Conservation (phyloP, 2,329 filamentous ascomycete genomes). For the Ophiostoma triangulosporum region DNA sequence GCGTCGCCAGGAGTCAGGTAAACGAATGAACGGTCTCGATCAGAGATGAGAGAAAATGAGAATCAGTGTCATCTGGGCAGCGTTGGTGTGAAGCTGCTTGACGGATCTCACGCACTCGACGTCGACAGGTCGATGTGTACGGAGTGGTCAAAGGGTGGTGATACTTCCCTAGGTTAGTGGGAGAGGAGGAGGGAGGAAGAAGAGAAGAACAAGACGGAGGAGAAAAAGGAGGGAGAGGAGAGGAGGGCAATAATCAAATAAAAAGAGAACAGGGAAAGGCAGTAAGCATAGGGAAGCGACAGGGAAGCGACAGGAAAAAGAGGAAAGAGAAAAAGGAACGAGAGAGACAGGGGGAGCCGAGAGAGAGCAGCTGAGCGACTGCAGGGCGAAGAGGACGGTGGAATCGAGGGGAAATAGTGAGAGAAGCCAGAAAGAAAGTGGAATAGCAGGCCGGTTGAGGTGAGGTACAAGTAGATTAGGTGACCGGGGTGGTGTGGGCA, state of each 20-base stretch:
- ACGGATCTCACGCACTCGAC: slow-evolving; percentile 8
- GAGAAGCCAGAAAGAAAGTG: slow-evolving; percentile 7
- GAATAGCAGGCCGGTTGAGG: slow-evolving; percentile 5
- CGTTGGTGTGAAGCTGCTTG: slow-evolving; percentile 4
- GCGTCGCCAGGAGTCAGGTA: slow-evolving; percentile 8
- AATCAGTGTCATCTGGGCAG: neutral
- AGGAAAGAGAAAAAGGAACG: slow-evolving; percentile 2
- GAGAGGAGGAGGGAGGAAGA: neutral
- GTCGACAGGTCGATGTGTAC: neutral
- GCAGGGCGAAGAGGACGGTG: neutral
- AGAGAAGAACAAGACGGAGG: neutral
- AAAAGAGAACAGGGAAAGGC: neutral
- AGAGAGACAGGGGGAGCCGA: neutral
- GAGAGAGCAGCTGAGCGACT: neutral
- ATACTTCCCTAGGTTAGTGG: slow-evolving; percentile 8
- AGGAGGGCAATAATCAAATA: neutral
- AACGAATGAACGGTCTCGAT: neutral
- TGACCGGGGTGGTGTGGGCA: slow-evolving; percentile 10
- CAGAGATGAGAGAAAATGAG: neutral
- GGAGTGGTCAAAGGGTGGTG: slow-evolving; percentile 4
- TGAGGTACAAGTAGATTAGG: slow-evolving; percentile 9
- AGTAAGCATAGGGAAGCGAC: no score
- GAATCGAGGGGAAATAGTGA: neutral
- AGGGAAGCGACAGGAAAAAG: neutral
- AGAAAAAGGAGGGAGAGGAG: neutral